Conservation (phyloP, 352 stramenopile genomes). For the Phytopythium boreale region DNA sequence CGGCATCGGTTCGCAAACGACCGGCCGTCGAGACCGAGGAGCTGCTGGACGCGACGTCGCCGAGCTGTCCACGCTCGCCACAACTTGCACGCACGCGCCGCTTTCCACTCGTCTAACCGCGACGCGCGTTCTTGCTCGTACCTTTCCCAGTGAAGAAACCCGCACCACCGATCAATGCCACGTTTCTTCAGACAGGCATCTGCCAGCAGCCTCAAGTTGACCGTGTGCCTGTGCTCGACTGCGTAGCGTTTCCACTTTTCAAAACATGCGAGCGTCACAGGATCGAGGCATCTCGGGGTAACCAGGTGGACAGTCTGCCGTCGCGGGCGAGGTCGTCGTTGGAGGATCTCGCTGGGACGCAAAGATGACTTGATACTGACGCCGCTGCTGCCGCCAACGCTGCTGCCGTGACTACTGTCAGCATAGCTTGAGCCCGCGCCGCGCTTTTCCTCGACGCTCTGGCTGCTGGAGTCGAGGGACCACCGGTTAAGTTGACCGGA, state of each 20-base stretch:
- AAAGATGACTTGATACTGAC: background rate
- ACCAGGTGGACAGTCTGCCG: background rate
- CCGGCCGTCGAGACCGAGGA: background rate
- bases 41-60: background rate
- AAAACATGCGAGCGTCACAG: background rate
- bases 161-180: background rate
- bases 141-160: conserved; percentile 4
- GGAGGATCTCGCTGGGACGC: conserved; percentile 2
- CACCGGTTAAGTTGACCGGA: background rate
- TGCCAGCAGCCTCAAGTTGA: background rate
- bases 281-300: background rate
- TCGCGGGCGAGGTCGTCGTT: background rate
- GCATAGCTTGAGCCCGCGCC: background rate
- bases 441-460: background rate
- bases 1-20: background rate
- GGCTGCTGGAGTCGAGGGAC: background rate
- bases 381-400: background rate
- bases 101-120: background rate
- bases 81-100: background rate
- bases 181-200: conserved; percentile 2
- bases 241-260: background rate
- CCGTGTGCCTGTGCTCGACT: background rate
- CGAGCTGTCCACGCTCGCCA: background rate
- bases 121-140: background rate
- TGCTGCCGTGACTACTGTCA: background rate